Conservation (phyloP, 2,329 filamentous ascomycete genomes). For the Albifimbria verrucaria region DNA sequence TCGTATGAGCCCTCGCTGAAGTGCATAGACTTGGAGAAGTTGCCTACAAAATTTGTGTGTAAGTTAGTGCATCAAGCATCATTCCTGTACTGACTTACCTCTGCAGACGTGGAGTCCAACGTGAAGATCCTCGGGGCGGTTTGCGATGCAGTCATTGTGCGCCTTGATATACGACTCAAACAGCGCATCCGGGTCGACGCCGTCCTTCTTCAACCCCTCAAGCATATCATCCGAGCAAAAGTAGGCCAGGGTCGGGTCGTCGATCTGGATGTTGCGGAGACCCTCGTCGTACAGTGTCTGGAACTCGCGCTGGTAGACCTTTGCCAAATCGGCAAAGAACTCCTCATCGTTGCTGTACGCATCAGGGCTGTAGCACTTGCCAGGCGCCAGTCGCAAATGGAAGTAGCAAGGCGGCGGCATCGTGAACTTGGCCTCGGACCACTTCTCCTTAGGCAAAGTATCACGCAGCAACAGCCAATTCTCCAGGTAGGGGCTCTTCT, state of each 20-base stretch:
- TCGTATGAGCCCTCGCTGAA: slow-evolving; percentile 64
- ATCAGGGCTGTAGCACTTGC: slow-evolving; percentile 48
- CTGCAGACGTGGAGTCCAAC: slow-evolving; percentile 64
- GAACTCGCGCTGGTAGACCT: slow-evolving; percentile 53
- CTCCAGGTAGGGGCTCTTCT: slow-evolving; percentile 38
- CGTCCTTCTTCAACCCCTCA: slow-evolving; percentile 52
- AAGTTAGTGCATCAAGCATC: too few species aligned
- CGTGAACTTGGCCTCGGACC: slow-evolving; percentile 65
- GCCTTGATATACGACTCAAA: slow-evolving; percentile 68
- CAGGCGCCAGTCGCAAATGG: slow-evolving; percentile 50
- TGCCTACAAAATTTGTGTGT: slow-evolving; percentile 41
- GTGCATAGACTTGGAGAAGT: slow-evolving; percentile 61
- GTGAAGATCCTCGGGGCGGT: slow-evolving; percentile 62
- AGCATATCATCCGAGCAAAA: slow-evolving; percentile 69
- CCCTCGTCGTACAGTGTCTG: slow-evolving; percentile 52
- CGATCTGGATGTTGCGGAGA: slow-evolving; percentile 56
- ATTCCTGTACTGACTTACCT: slow-evolving; percentile 16
- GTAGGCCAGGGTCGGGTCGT: slow-evolving; percentile 61
- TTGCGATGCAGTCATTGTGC: slow-evolving; percentile 67
- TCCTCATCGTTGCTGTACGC: slow-evolving; percentile 50
- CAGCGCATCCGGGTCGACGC: slow-evolving; percentile 60
- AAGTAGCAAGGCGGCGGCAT: slow-evolving; percentile 67
- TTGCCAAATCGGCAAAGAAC: slow-evolving; percentile 55
- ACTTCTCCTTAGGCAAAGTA: slow-evolving; percentile 52
- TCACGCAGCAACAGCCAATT: slow-evolving; percentile 36